Conservation (phyloP, 2,329 filamentous ascomycete genomes). For the Drechslera avenae region DNA sequence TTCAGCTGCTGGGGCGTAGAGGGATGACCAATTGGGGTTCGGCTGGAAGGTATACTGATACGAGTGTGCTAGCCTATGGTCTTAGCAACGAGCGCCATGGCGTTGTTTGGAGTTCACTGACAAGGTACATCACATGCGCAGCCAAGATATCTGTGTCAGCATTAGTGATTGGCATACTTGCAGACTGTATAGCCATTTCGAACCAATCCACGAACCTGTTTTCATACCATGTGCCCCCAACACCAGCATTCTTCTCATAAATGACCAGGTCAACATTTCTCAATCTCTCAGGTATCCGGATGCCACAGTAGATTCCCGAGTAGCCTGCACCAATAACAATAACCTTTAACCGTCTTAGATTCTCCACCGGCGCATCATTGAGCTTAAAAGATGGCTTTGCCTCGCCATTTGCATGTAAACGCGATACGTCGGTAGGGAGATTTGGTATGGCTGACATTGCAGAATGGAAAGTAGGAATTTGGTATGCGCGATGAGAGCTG, state of each 20-base stretch:
- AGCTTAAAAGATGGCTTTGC: constrained; percentile 33
- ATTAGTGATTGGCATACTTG: background rate
- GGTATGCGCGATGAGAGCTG: background rate
- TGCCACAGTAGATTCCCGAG: constrained; percentile 52
- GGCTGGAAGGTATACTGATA: constrained; percentile 54
- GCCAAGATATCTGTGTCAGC: constrained; percentile 45
- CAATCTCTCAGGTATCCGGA: constrained; percentile 50
- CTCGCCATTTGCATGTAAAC: constrained; percentile 10
- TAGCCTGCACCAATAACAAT: constrained; percentile 54
- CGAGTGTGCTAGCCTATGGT: constrained; percentile 41
- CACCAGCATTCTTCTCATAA: constrained; percentile 52
- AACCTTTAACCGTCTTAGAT: constrained; percentile 50
- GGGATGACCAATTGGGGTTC: constrained; percentile 49
- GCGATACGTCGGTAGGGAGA: constrained; percentile 29
- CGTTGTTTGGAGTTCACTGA: constrained; percentile 3
- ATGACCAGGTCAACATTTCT: constrained; percentile 50
- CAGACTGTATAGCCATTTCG: background rate
- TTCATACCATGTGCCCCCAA: constrained; percentile 50
- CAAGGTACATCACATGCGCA: constrained; percentile 52
- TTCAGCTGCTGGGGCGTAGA: constrained; percentile 49
- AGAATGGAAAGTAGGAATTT: background rate
- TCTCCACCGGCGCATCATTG: constrained; percentile 50
- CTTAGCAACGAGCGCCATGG: constrained; percentile 1
- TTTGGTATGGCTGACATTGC: constrained; percentile 41
- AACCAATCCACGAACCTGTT: constrained; percentile 29